Conservation (phyloP, 2,329 filamentous ascomycete genomes). For the Xylariaceae sp. region DNA sequence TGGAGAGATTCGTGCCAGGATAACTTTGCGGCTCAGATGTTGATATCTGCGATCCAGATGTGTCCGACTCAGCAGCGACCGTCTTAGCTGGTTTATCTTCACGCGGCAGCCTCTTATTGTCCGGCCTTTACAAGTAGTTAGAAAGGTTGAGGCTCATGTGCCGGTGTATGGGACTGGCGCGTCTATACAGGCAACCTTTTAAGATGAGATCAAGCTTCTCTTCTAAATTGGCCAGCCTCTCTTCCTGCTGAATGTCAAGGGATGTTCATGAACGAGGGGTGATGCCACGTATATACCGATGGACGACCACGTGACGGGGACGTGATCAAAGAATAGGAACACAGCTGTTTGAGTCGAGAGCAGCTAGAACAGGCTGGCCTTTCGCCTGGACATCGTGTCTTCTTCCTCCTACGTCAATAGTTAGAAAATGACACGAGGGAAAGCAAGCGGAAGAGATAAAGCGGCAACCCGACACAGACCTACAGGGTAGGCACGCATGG, state of each 20-base stretch:
- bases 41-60: slow-evolving; percentile 3
- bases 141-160: slow-evolving; percentile 1
- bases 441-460: not conserved
- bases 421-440: slow-evolving; percentile 2
- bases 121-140: slow-evolving; percentile 13
- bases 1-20: slow-evolving; percentile 5
- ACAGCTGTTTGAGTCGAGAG: slow-evolving; percentile 17
- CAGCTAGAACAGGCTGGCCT: slow-evolving; percentile 20
- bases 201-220: slow-evolving; percentile 20
- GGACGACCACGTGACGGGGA: slow-evolving; percentile 14
- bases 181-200: slow-evolving; percentile 16
- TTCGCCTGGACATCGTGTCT: slow-evolving; percentile 21
- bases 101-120: slow-evolving; percentile 6
- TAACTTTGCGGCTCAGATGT: slow-evolving; percentile 7
- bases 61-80: slow-evolving; percentile 10
- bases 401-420: slow-evolving; percentile 14
- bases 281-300: slow-evolving; percentile 19
- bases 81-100: slow-evolving; percentile 9
- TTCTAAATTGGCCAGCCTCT: slow-evolving; percentile 19
- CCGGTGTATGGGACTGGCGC: not conserved
- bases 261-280: slow-evolving; percentile 9
- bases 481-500: slow-evolving; percentile 21
- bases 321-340: slow-evolving; percentile 17
- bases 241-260: slow-evolving; percentile 18
- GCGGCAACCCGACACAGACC: slow-evolving; percentile 12